These are phyloP conservation scores for Leishmania tropica DNA, from an alignment of 208 protist species.

Conservation along the genomic window DNA sequence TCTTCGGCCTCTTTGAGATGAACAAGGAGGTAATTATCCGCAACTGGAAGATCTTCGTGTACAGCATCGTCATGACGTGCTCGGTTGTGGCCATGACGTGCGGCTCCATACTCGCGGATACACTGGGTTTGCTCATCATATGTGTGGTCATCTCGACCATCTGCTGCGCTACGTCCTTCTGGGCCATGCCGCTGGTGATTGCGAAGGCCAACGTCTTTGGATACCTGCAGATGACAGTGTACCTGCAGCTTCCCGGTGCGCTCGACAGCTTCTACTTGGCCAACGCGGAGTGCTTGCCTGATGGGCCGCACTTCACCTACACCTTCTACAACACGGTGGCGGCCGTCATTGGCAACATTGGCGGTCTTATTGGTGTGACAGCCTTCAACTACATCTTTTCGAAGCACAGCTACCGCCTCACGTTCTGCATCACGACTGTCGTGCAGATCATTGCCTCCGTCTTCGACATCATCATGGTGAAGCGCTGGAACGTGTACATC, in stretches of 20 bases:
- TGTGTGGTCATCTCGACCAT: conserved; percentile 31
- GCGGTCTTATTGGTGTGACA: conserved; percentile 46
- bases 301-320: conserved; percentile 61
- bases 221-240: conserved; percentile 50
- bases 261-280: conserved; percentile 64
- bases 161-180: conserved; percentile 54
- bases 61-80: conserved; percentile 50
- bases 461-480: conserved; percentile 77
- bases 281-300: conserved; percentile 34
- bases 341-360: conserved; percentile 43
- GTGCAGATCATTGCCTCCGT: conserved; percentile 50
- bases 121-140: conserved; percentile 30
- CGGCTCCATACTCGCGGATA: conserved; percentile 41
- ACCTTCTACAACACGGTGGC: conserved; percentile 66
- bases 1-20: conserved; percentile 52
- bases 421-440: conserved; percentile 53
- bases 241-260: conserved; percentile 59
- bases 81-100: conserved; percentile 42
- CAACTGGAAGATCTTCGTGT: conserved; percentile 60
- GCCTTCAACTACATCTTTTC: conserved; percentile 68
- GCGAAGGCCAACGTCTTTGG: conserved; percentile 64
- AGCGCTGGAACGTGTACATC: conserved; percentile 69
- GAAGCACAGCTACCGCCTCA: conserved; percentile 49
- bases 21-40: conserved; percentile 51
- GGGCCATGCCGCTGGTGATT: conserved; percentile 49